These are phyloP conservation scores for Hirsutella minnesotensis DNA, from an alignment of 2,329 filamentous ascomycete species.

Conservation along the genomic window DNA sequence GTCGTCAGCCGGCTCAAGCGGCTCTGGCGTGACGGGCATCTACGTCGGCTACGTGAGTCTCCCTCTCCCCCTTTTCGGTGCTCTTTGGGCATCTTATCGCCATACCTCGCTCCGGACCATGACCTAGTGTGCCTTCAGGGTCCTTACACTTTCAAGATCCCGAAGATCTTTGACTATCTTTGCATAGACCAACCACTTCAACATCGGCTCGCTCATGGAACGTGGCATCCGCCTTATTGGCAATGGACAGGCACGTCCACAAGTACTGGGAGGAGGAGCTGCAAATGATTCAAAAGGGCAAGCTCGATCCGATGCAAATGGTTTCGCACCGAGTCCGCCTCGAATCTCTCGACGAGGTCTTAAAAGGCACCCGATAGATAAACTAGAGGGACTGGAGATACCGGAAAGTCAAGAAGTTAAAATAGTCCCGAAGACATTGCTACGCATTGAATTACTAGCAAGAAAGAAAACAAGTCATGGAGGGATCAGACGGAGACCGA, in stretches of 20 bases:
- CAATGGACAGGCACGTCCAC: conserved; percentile 56
- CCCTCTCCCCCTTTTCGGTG: neutral
- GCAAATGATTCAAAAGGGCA: conserved; percentile 49
- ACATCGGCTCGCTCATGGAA: conserved; percentile 76
- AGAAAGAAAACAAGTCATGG: no score
- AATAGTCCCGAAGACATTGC: no score
- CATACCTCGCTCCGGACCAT: no score
- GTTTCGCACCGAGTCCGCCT: conserved; percentile 65
- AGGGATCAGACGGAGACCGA: no score
- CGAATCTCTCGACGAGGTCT: conserved; percentile 59
- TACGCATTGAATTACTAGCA: no score
- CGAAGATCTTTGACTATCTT: no score
- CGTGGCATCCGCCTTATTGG: conserved; percentile 69
- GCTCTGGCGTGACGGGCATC: conserved; percentile 66
- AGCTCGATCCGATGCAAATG: conserved; percentile 70
- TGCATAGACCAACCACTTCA: conserved; percentile 63
- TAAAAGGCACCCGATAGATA: no score
- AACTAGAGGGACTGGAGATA: no score
- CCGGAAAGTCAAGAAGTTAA: no score
- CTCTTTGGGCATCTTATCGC: no score
- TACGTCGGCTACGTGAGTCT: conserved; percentile 43
- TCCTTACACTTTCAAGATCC: no score
- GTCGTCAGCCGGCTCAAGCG: conserved; percentile 65
- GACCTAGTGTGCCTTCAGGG: no score
- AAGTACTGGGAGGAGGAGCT: conserved; percentile 76